Conservation (phyloP, 345 rosid genomes). For the Zanthoxylum bungeanum region DNA sequence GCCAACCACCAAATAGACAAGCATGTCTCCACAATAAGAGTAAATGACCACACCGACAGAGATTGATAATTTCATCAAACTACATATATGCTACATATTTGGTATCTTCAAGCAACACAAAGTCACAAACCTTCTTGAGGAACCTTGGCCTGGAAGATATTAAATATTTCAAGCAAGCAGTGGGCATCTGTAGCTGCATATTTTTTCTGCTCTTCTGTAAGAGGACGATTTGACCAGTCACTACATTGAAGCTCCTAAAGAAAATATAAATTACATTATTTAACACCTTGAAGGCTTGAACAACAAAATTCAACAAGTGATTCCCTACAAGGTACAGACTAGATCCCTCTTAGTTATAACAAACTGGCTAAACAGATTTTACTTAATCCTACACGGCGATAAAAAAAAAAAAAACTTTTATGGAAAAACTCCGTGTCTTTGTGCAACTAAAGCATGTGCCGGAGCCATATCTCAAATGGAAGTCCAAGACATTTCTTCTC, state of each 20-base stretch:
- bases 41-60: not conserved
- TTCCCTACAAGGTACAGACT: not conserved
- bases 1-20: not conserved
- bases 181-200: conserved; percentile 91
- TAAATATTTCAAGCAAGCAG: conserved; percentile 77
- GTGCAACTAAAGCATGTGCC: too few species aligned
- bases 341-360: conserved; percentile 1
- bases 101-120: conserved; percentile 19
- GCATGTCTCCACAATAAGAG: not conserved
- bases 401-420: not conserved
- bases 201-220: conserved; percentile 80
- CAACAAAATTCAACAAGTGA: conserved; percentile 5
- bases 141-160: conserved; percentile 45
- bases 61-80: not conserved
- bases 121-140: conserved; percentile 52
- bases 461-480: not conserved
- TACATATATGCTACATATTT: not conserved
- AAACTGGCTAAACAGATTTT: not conserved
- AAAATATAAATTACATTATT: conserved; percentile 27
- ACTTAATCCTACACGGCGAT: not conserved
- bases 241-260: conserved; percentile 97
- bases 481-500: not conserved
- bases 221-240: conserved; percentile 96
- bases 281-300: conserved; percentile 31
- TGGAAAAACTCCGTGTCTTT: not conserved